Conservation (phyloP, 164 flowering plant species). For the Liriodendron chinense region DNA sequence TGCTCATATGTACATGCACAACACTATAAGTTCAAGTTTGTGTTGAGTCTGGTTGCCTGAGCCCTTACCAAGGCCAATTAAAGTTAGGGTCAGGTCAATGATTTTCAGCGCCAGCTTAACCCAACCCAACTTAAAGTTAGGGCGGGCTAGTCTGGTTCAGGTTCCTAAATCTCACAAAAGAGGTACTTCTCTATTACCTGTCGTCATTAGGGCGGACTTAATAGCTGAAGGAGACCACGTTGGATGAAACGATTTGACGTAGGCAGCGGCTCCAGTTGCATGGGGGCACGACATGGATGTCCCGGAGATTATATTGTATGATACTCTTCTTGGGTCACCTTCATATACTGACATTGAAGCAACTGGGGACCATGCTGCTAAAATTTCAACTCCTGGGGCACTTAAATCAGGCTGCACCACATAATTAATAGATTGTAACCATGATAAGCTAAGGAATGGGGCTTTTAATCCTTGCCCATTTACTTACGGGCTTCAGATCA, state of each 20-base stretch:
- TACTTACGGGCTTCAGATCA: no score
- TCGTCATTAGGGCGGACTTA: constrained; percentile 50
- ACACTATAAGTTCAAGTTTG: no score
- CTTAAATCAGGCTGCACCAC: constrained; percentile 31
- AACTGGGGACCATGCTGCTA: constrained; percentile 35
- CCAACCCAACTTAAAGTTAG: no score
- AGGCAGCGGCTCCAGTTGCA: constrained; percentile 39
- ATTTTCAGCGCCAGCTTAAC: no score
- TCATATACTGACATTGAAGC: constrained; percentile 13
- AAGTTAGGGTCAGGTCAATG: no score
- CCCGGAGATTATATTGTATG: constrained; percentile 32
- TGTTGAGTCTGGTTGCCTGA: no score
- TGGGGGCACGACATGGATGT: constrained; percentile 56
- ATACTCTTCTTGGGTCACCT: constrained; percentile 21
- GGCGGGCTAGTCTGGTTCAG: no score
- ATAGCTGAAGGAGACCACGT: constrained; percentile 48
- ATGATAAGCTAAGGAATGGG: no score
- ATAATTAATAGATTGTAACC: not conserved
- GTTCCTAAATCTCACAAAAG: no score
- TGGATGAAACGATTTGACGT: constrained; percentile 38
- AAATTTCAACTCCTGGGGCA: constrained; percentile 41
- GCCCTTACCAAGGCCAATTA: no score
- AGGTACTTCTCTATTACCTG: constrained; percentile 26
- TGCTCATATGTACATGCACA: no score
- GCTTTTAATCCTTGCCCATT: no score